Percentiles rank a stretch among this genome's conserved stretches.
These are phyloP conservation scores for Syzygium aromaticum DNA, from an alignment of 345 rosid genomes.

Conservation along the genomic window DNA sequence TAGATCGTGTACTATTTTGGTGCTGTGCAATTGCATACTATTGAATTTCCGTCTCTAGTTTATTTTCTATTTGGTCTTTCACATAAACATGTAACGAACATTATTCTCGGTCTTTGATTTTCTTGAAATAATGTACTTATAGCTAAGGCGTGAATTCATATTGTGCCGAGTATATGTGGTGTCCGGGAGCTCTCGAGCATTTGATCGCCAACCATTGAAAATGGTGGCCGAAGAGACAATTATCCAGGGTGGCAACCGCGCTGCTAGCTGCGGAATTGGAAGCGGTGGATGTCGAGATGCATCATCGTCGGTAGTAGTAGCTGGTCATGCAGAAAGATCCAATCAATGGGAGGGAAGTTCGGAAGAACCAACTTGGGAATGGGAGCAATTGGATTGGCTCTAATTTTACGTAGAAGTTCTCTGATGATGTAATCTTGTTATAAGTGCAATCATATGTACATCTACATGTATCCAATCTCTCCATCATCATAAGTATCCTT, in stretches of 20 bases:
- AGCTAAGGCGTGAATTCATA: neutral
- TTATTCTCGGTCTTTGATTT: neutral
- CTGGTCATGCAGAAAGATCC: neutral
- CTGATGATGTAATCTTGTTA: neutral
- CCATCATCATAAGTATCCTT: too few relatives aligned
- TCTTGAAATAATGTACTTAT: neutral
- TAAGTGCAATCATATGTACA: too few relatives aligned
- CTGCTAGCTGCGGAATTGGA: neutral
- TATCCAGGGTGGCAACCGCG: neutral
- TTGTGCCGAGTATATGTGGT: neutral
- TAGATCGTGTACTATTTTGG: too few relatives aligned
- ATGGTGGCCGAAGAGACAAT: neutral
- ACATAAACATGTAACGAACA: neutral
- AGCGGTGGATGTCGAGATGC: neutral
- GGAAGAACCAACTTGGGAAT: neutral
- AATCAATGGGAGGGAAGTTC: neutral
- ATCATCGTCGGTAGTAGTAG: too few relatives aligned
- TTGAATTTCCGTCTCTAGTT: neutral
- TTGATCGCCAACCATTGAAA: neutral
- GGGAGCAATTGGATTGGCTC: neutral
- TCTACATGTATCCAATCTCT: too few relatives aligned
- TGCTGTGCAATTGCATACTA: neutral
- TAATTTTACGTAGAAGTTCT: too few relatives aligned
- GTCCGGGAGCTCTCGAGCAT: too few relatives aligned
- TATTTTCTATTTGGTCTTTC: neutral